Evolutionary conservation across 306 rosid genomes (phyloP).

Genomic region (Vigna mungo): DNA sequence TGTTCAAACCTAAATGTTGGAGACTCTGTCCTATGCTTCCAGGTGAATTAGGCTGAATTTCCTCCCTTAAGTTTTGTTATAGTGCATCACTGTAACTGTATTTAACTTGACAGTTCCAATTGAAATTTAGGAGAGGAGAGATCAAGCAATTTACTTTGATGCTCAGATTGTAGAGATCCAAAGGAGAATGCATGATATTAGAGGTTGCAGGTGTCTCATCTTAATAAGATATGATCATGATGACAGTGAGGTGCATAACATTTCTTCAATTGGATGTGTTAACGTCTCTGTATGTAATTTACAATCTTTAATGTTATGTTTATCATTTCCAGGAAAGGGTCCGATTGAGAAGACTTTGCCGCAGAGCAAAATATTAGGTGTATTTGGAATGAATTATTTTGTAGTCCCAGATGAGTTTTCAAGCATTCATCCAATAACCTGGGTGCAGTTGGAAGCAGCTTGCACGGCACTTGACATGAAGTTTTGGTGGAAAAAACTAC

Average conservation of each 20-base stretch:
- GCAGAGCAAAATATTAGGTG: slow-evolving; percentile 54
- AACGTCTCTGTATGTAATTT: slow-evolving; percentile 9
- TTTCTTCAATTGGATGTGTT: slow-evolving; percentile 11
- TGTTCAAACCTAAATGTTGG: slow-evolving; percentile 66
- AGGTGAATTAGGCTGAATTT: slow-evolving; percentile 58
- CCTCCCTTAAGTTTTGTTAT: neutral
- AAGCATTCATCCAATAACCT: neutral
- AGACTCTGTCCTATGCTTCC: slow-evolving; percentile 83
- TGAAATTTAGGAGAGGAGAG: slow-evolving; percentile 76
- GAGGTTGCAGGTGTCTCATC: slow-evolving; percentile 95
- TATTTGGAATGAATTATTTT: slow-evolving; percentile 19
- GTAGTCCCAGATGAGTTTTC: neutral
- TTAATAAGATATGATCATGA: slow-evolving; percentile 80
- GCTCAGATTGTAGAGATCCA: slow-evolving; percentile 80
- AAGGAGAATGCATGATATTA: slow-evolving; percentile 88
- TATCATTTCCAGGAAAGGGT: slow-evolving; percentile 70
- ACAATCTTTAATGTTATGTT: neutral
- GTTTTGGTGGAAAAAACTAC: neutral
- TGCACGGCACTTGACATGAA: slow-evolving; percentile 1
- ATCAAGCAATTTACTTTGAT: slow-evolving; percentile 85
- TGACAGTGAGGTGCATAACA: slow-evolving; percentile 37
- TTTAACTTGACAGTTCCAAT: slow-evolving; percentile 36
- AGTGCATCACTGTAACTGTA: neutral
- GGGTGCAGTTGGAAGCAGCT: slow-evolving; percentile 4
- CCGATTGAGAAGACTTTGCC: slow-evolving; percentile 84